Percentiles rank a stretch among this genome's conserved stretches.
Conservation (phyloP, 257 asterid genomes). For the Oldenlandia corymbosa region DNA sequence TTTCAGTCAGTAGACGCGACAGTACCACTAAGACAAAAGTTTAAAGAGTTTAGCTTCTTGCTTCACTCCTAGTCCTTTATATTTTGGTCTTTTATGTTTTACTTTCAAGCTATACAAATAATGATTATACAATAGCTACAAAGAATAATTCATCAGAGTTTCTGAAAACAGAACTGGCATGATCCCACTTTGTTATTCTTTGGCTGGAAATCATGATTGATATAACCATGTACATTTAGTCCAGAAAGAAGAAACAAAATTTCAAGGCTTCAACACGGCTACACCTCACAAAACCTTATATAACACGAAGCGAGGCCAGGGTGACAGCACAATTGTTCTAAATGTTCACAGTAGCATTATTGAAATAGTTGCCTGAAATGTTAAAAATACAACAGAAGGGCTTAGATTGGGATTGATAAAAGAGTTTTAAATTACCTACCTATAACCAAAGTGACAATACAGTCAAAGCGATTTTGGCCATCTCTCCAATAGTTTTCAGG, state of each 20-base stretch:
- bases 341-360: not conserved
- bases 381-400: not conserved
- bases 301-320: not conserved
- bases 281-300: not conserved
- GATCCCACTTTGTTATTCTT: not conserved
- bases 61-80: not conserved
- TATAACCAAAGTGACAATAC: conserved; percentile 87
- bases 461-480: conserved; percentile 95
- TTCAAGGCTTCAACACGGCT: not conserved
- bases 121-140: not conserved
- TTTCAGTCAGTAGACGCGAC: not conserved
- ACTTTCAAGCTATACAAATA: not conserved
- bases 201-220: not conserved
- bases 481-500: conserved; percentile 95
- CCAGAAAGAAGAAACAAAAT: not conserved
- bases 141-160: too few relatives aligned
- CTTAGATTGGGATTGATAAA: not conserved
- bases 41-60: not conserved
- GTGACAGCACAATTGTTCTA: not conserved
- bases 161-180: not conserved
- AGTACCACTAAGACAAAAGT: not conserved
- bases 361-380: not conserved
- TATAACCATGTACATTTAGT: not conserved
- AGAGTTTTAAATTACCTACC: conserved; percentile 32
- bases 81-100: too few relatives aligned